Evolutionary conservation across 2,329 filamentous ascomycete genomes (phyloP), one percentile per base, ranked within the genome.

Genomic region (Pestalotiopsis sp.): DNA sequence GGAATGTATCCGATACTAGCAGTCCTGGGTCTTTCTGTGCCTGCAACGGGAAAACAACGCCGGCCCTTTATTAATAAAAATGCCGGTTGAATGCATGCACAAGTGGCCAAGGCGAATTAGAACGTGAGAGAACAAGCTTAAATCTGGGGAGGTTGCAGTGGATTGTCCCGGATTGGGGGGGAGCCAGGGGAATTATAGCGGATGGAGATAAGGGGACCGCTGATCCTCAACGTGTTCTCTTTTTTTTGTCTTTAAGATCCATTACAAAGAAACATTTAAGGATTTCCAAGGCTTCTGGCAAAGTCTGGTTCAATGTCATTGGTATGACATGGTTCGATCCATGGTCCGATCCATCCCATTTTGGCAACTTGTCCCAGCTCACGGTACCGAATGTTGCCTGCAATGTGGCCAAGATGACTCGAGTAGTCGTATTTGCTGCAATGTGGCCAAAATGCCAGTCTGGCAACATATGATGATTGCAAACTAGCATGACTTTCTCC

Each of bases 301-400:
- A 31, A 31, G 25, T 36, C 57, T 23, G 20, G 57, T 67, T 67
- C 65, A n/a, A n/a, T 49, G 68, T 36, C 31, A 60, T 27, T 59
- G 57, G 27, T 36, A 23, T 69, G 68, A 69, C 68, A 68, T 69
- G 68, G 68, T 69, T 68, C 68, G 65, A 69, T 69, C 39, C 66
- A 66, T 69, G 66, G 68, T 62, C 68, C 62, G 65, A 69, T 64
- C 57, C 27, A 23, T 41, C 65, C 56, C 14, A 13, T 67, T 67
- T 13, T n/a, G 65, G 65, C 56, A 67, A 31, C 52, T 17, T 41
- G 52, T 23, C 52, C 20, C 23, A 49, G 25, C 41, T 31, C 14
- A 66, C 41, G 14, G 14, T 49, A 31, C 45, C 7, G 25, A 66
- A 36, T 36, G 31, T 36, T 39, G 61, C 61, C n/a, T 41, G 38